These are phyloP conservation scores for Pichia sp. DNA, from an alignment of 1,139 yeast species.

Conservation along the genomic window DNA sequence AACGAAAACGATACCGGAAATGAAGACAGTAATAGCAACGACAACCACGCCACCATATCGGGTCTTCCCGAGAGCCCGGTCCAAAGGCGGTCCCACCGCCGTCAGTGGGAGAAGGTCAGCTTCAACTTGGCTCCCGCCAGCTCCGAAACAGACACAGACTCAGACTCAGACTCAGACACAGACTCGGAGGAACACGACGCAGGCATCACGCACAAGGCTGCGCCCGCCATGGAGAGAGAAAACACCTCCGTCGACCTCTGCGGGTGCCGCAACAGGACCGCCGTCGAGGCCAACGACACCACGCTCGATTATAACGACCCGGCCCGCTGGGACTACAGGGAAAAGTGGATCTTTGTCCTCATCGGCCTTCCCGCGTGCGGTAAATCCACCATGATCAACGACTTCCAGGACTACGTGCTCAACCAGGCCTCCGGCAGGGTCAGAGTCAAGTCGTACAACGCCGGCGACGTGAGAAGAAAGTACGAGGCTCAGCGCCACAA, in stretches of 20 bases:
- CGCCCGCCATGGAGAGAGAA: not conserved
- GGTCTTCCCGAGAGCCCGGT: no score
- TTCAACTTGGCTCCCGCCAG: slow-evolving; percentile 2
- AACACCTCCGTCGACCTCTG: slow-evolving; percentile 4
- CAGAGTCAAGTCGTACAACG: slow-evolving; percentile 43
- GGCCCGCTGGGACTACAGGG: slow-evolving; percentile 6
- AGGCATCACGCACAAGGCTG: not conserved
- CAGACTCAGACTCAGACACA: slow-evolving; percentile 3
- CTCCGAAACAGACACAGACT: slow-evolving; percentile 6
- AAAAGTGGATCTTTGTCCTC: slow-evolving; percentile 45
- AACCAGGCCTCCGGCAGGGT: slow-evolving; percentile 30
- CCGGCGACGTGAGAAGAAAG: slow-evolving; percentile 49
- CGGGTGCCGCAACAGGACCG: slow-evolving; percentile 9
- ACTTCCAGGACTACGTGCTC: slow-evolving; percentile 40
- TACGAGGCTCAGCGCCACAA: slow-evolving; percentile 20
- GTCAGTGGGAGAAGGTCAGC: not conserved
- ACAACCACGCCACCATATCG: not conserved
- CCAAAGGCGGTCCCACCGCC: not conserved
- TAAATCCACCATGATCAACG: slow-evolving; percentile 58
- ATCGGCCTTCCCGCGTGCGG: slow-evolving; percentile 74
- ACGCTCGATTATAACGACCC: not conserved
- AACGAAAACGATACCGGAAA: no score
- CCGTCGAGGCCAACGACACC: not conserved
- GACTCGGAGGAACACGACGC: not conserved
- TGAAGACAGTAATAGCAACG: slow-evolving; percentile 7